A percentile compares a stretch with the other conserved stretches of the same genome.
These are phyloP conservation scores for Pythium oligandrum DNA, from an alignment of 352 stramenopile species.

Conservation along the genomic window DNA sequence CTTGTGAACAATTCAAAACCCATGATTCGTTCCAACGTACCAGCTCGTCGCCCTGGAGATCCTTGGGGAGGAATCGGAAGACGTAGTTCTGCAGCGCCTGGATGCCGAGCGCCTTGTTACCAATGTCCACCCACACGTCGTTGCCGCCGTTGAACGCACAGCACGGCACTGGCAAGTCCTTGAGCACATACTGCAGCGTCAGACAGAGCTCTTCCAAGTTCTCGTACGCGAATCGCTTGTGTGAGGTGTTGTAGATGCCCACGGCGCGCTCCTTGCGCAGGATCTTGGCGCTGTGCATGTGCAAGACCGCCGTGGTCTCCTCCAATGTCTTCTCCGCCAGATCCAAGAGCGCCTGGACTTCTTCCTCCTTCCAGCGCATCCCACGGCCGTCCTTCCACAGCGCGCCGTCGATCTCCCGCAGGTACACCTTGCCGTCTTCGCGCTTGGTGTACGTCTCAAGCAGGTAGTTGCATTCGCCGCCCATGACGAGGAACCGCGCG, in stretches of 20 bases:
- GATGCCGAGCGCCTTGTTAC: slow-evolving; percentile 95
- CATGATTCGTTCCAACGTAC: slow-evolving; percentile 15
- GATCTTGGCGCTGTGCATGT: slow-evolving; percentile 72
- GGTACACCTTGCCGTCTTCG: slow-evolving; percentile 33
- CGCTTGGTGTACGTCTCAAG: slow-evolving; percentile 58
- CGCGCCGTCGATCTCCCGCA: slow-evolving; percentile 59
- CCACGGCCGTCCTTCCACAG: slow-evolving; percentile 79
- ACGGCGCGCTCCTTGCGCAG: slow-evolving; percentile 93
- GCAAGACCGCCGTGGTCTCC: slow-evolving; percentile 70
- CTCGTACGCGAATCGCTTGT: slow-evolving; percentile 85
- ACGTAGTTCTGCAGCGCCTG: slow-evolving; percentile 87
- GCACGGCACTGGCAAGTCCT: slow-evolving; percentile 81
- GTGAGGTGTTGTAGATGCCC: slow-evolving; percentile 86
- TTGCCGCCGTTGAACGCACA: slow-evolving; percentile 96
- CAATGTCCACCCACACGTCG: slow-evolving; percentile 95
- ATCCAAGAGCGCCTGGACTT: slow-evolving; percentile 87
- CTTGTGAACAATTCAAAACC: slow-evolving; percentile 3
- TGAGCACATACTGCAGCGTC: slow-evolving; percentile 86
- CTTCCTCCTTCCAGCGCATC: slow-evolving; percentile 79
- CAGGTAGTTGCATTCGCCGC: slow-evolving; percentile 97
- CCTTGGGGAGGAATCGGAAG: slow-evolving; percentile 66
- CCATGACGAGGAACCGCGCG: slow-evolving; percentile 89
- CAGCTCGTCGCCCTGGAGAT: slow-evolving; percentile 66
- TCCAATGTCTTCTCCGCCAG: slow-evolving; percentile 64
- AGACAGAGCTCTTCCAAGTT: slow-evolving; percentile 94